These are phyloP conservation scores for Sarocladium brachiariae DNA, from an alignment of 2,329 filamentous ascomycete species.

Conservation along the genomic window DNA sequence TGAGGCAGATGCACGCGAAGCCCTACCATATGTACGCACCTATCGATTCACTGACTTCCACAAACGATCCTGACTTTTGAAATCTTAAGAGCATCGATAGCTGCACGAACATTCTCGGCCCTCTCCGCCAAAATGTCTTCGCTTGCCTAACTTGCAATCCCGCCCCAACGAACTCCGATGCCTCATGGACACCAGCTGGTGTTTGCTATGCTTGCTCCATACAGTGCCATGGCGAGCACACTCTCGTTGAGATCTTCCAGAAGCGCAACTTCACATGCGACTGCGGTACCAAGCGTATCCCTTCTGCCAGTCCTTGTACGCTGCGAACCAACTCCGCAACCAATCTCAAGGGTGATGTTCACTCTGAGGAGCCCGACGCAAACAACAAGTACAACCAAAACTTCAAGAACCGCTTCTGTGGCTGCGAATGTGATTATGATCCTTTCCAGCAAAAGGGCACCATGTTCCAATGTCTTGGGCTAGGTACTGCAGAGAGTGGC, in stretches of 20 bases:
- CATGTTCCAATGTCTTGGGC: slow-evolving; percentile 94
- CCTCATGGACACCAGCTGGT: slow-evolving; percentile 53
- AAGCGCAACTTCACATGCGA: slow-evolving; percentile 96
- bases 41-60: no score
- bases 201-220: slow-evolving; percentile 97
- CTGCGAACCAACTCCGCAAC: slow-evolving; percentile 67
- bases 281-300: slow-evolving; percentile 80
- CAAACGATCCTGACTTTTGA: no score
- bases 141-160: slow-evolving; percentile 93
- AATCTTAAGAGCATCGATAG: slow-evolving; percentile 87
- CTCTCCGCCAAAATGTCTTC: slow-evolving; percentile 82
- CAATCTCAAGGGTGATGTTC: slow-evolving; percentile 68
- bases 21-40: slow-evolving; percentile 84
- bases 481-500: slow-evolving; percentile 72
- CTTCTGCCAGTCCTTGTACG: slow-evolving; percentile 62
- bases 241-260: slow-evolving; percentile 88
- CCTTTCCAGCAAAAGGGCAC: slow-evolving; percentile 85
- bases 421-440: slow-evolving; percentile 82
- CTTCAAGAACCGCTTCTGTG: slow-evolving; percentile 88
- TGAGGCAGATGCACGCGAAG: slow-evolving; percentile 91
- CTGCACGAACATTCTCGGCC: slow-evolving; percentile 84
- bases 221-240: slow-evolving; percentile 92
- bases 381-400: slow-evolving; percentile 94
- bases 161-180: slow-evolving; percentile 54
- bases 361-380: slow-evolving; percentile 63